A percentile compares a stretch with the other conserved stretches of the same genome.
These are phyloP conservation scores for Hypoxylon sp. DNA, from an alignment of 2,329 filamentous ascomycete genomes.

Conservation along the genomic window DNA sequence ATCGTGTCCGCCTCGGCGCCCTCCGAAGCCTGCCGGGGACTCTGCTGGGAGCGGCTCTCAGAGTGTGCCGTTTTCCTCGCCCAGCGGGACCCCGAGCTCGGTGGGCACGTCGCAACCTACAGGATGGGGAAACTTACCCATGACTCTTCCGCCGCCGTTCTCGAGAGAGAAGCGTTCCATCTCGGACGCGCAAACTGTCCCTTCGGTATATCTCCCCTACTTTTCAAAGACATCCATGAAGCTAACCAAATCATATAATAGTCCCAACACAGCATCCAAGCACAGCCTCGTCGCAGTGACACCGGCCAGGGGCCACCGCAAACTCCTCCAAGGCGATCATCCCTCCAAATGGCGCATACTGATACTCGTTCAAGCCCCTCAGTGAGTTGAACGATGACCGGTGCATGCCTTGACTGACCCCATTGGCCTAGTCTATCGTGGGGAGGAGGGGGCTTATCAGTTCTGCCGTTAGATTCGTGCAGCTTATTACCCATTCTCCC, in stretches of 20 bases:
- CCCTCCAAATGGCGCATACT: constrained; percentile 32
- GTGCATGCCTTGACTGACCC: constrained; percentile 4
- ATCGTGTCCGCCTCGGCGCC: constrained; percentile 38
- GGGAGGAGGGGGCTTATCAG: constrained; percentile 47
- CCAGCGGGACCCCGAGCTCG: constrained; percentile 41
- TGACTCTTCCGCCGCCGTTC: constrained; percentile 52
- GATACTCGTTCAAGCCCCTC: constrained; percentile 35
- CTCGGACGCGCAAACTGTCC: constrained; percentile 51
- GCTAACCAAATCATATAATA: constrained; percentile 23
- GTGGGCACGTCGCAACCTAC: constrained; percentile 32
- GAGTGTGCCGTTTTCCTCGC: constrained; percentile 41
- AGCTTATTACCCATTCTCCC: constrained; percentile 47
- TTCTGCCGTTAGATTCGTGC: constrained; percentile 51
- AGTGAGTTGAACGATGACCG: constrained; percentile 31
- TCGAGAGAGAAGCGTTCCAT: constrained; percentile 48
- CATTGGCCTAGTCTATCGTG: constrained; percentile 37
- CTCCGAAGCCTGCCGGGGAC: constrained; percentile 28
- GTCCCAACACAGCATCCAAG: constrained; percentile 30
- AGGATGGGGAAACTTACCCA: constrained; percentile 38
- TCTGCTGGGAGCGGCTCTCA: constrained; percentile 39
- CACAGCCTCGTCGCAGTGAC: constrained; percentile 25
- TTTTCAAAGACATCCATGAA: constrained; percentile 16
- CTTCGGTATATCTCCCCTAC: constrained; percentile 47
- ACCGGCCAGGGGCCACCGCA: constrained; percentile 39
- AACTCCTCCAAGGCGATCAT: constrained; percentile 50